Evolutionary conservation across 1,284 basidiomycete genomes (phyloP).

Genomic region (Heliocybe sulcata): DNA sequence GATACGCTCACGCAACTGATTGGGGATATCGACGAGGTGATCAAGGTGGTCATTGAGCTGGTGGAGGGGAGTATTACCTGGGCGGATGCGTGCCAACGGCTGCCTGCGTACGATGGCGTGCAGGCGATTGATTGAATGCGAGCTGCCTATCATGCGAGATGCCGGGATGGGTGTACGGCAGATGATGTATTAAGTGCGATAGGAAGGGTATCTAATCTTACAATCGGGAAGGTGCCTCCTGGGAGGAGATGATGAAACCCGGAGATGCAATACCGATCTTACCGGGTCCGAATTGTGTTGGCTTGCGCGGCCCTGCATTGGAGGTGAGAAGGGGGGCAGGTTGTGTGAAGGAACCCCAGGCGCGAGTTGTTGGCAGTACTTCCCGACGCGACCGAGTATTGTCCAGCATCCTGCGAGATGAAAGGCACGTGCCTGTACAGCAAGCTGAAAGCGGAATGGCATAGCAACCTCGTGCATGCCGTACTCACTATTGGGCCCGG

Average conservation of each 20-base stretch:
- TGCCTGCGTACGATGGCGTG: slow-evolving; percentile 85
- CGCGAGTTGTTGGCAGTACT: background rate
- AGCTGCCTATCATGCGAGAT: background rate
- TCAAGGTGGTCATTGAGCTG: slow-evolving; percentile 72
- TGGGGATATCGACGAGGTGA: slow-evolving; percentile 88
- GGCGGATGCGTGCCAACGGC: slow-evolving; percentile 65
- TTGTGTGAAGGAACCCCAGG: background rate
- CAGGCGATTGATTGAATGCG: slow-evolving; percentile 63
- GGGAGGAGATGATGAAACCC: background rate
- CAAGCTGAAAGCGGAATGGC: background rate
- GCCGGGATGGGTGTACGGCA: background rate
- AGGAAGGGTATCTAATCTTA: background rate
- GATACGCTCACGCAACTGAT: slow-evolving; percentile 94
- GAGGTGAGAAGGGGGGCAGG: background rate
- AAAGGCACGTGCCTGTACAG: background rate
- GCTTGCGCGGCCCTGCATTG: background rate
- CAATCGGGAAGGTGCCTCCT: background rate
- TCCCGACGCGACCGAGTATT: background rate
- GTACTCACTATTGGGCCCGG: no score
- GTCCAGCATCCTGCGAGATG: background rate
- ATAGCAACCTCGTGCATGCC: background rate
- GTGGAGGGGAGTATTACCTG: slow-evolving; percentile 73
- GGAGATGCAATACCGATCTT: background rate
- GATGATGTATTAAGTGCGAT: background rate
- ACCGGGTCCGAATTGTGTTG: background rate